These are phyloP conservation scores for Amauroascus niger DNA, from an alignment of 2,329 filamentous ascomycete genomes.

Conservation along the genomic window DNA sequence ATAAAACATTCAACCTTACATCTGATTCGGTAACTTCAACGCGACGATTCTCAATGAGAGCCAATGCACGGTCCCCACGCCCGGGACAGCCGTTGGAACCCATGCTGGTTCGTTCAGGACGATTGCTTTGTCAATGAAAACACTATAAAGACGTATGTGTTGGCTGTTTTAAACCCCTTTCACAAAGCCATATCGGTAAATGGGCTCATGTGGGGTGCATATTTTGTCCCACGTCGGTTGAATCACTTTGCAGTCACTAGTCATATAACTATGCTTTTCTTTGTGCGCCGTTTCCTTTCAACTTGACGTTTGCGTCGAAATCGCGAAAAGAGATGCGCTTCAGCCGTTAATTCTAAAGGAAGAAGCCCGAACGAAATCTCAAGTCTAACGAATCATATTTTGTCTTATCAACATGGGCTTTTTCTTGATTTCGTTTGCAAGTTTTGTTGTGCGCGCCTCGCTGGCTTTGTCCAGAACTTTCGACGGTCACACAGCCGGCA, in stretches of 20 bases:
- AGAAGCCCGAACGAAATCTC: too few species aligned
- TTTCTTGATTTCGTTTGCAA: too few species aligned
- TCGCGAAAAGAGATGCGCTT: not conserved
- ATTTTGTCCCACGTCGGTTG: not conserved
- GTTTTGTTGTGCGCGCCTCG: too few species aligned
- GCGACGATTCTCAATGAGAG: conserved; percentile 7
- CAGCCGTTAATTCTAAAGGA: too few species aligned
- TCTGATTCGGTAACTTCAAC: conserved; percentile 27
- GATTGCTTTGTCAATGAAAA: not conserved
- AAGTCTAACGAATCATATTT: too few species aligned
- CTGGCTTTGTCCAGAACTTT: too few species aligned
- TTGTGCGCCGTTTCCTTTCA: not conserved
- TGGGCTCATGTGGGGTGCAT: not conserved
- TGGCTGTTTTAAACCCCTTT: not conserved
- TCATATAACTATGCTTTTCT: too few species aligned
- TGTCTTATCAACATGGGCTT: too few species aligned
- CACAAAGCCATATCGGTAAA: not conserved
- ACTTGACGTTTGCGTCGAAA: not conserved
- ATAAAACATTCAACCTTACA: conserved; percentile 15
- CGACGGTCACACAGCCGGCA: too few species aligned
- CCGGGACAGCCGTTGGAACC: too few species aligned
- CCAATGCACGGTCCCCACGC: conserved; percentile 5
- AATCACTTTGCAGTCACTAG: too few species aligned
- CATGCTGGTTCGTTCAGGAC: not conserved
- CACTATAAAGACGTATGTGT: too few species aligned